A percentile compares a stretch with the other conserved stretches of the same genome.
These are phyloP conservation scores for Catunica adiposa DNA, from an alignment of 2,329 filamentous ascomycete species.

Conservation along the genomic window DNA sequence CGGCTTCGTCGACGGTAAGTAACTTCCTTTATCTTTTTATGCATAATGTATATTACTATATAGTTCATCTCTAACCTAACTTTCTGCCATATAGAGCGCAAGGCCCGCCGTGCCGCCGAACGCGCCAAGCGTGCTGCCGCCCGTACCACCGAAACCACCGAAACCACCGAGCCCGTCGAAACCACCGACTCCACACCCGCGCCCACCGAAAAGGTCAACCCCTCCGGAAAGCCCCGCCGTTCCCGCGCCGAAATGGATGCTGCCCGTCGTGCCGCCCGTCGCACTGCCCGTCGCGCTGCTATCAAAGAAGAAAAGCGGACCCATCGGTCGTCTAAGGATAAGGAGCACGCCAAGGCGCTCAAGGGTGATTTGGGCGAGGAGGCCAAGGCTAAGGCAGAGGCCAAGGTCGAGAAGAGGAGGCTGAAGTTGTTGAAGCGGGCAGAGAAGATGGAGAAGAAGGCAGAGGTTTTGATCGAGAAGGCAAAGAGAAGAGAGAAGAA, in stretches of 20 bases:
- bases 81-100: constrained; percentile 8
- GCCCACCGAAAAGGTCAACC: not conserved
- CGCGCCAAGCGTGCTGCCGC: constrained; percentile 6
- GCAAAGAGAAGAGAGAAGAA: constrained; percentile 14
- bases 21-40: too few species aligned
- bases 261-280: not conserved
- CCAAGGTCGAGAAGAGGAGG: constrained; percentile 26
- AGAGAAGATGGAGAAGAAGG: constrained; percentile 10
- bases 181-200: not conserved
- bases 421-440: constrained; percentile 22
- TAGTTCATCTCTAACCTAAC: too few species aligned
- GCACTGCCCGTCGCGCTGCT: not conserved
- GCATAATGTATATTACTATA: too few species aligned
- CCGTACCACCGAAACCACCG: constrained; percentile 3
- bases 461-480: constrained; percentile 15
- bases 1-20: constrained; percentile 13
- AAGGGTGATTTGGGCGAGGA: constrained; percentile 25
- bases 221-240: not conserved
- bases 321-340: constrained; percentile 19
- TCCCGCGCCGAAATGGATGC: not conserved
- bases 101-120: constrained; percentile 14
- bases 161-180: constrained; percentile 4
- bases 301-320: constrained; percentile 12
- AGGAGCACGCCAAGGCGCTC: constrained; percentile 18
- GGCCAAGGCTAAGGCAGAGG: constrained; percentile 24